Evolutionary conservation across 495 filamentous ascomycete genomes (phyloP).

Genomic region (Podospora conica): DNA sequence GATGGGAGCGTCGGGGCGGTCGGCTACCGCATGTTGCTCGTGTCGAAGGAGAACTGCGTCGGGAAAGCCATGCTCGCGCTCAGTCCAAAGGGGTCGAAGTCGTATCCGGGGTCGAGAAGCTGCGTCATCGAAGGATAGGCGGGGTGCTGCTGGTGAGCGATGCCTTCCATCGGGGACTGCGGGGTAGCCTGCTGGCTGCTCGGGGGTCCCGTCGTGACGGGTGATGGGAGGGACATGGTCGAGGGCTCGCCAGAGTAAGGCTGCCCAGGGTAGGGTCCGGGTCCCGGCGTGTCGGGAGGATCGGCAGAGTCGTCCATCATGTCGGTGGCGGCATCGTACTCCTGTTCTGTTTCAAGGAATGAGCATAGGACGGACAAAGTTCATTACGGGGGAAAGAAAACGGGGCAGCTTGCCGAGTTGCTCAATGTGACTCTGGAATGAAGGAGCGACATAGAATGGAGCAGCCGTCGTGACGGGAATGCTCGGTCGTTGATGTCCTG

Average conservation of each 20-base stretch:
- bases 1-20: not conserved
- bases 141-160: conserved; percentile 34
- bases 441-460: conserved; percentile 68
- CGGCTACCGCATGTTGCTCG: conserved; percentile 49
- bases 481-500: conserved; percentile 26
- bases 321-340: conserved; percentile 95
- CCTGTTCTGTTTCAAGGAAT: conserved; percentile 86
- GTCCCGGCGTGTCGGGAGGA: conserved; percentile 56
- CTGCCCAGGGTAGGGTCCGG: conserved; percentile 58
- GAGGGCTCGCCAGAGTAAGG: conserved; percentile 41
- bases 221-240: conserved; percentile 36
- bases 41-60: conserved; percentile 79
- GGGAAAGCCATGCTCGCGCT: conserved; percentile 93
- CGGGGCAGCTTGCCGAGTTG: conserved; percentile 90
- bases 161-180: conserved; percentile 30
- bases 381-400: conserved; percentile 54
- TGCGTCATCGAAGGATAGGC: conserved; percentile 55
- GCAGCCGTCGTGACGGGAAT: conserved; percentile 27
- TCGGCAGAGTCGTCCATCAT: conserved; percentile 77
- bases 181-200: conserved; percentile 19
- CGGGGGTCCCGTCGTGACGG: conserved; percentile 33
- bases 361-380: conserved; percentile 75
- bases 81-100: conserved; percentile 85
- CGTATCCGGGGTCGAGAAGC: conserved; percentile 73
- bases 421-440: conserved; percentile 89